A percentile compares a stretch with the other conserved stretches of the same genome.
Evolutionary conservation across 2,329 filamentous ascomycete species (phyloP).

Genomic region (Cladosporium sp.): DNA sequence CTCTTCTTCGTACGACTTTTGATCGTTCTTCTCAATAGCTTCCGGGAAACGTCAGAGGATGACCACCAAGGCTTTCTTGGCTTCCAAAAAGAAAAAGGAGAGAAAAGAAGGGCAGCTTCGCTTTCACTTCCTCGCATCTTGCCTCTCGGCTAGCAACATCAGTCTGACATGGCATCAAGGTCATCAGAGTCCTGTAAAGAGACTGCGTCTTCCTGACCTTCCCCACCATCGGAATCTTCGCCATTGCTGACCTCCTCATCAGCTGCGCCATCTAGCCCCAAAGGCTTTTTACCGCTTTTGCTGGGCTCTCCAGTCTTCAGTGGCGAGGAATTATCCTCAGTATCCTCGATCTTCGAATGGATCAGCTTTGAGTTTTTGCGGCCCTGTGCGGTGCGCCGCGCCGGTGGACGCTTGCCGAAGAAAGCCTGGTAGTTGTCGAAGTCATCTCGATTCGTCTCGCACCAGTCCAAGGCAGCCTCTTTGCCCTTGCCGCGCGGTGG

Average conservation of each 20-base stretch:
- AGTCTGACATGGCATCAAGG: conserved; percentile 25
- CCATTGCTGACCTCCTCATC: conserved; percentile 4
- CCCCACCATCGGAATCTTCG: conserved; percentile 13
- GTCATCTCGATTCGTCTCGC: conserved; percentile 25
- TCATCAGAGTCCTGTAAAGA: conserved; percentile 25
- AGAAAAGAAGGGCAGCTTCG: too few relatives aligned
- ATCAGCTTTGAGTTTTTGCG: conserved; percentile 1
- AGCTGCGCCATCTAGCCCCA: conserved; percentile 7
- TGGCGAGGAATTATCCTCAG: conserved; percentile 12
- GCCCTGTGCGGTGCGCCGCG: conserved; percentile 25
- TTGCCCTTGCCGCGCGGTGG: conserved; percentile 23
- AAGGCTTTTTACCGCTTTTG: conserved; percentile 14
- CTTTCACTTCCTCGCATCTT: too few relatives aligned
- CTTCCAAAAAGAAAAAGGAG: too few relatives aligned
- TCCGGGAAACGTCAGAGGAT: too few relatives aligned
- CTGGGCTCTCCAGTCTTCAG: conserved; percentile 10
- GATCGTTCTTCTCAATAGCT: too few relatives aligned
- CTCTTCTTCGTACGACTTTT: too few relatives aligned
- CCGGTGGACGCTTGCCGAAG: conserved; percentile 25
- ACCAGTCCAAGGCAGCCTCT: conserved; percentile 19
- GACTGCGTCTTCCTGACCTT: conserved; percentile 17
- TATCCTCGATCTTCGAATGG: background rate
- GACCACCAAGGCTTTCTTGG: too few relatives aligned
- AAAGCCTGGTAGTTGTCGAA: conserved; percentile 25
- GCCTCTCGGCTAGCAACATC: background rate